Evolutionary conservation across 495 filamentous ascomycete genomes (phyloP).

Genomic region (Lasiosphaeria hispida): DNA sequence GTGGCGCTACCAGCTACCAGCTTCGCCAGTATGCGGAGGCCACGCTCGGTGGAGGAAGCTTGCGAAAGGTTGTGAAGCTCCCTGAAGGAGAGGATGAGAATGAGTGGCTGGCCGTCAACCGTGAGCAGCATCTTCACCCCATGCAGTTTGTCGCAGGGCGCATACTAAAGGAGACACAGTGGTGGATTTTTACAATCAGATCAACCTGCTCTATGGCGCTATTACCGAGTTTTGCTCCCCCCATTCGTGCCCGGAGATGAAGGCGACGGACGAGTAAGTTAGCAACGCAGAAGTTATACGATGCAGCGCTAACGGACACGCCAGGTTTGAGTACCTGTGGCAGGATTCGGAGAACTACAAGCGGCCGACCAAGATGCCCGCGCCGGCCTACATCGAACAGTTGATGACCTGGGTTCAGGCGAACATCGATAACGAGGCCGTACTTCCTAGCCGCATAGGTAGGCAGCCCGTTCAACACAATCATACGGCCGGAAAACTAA

Average conservation of each 20-base stretch:
- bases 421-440: constrained; percentile 92
- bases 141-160: neutral
- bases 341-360: constrained; percentile 92
- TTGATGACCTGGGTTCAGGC: constrained; percentile 94
- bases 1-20: constrained; percentile 88
- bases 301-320: constrained; percentile 10
- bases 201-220: constrained; percentile 96
- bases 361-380: constrained; percentile 95
- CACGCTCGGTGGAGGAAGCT: constrained; percentile 88
- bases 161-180: constrained; percentile 52
- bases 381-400: constrained; percentile 95
- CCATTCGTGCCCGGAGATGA: constrained; percentile 97
- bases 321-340: constrained; percentile 96
- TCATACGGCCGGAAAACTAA: constrained; percentile 5
- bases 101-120: constrained; percentile 96
- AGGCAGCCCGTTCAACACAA: constrained; percentile 14
- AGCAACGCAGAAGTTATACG: neutral
- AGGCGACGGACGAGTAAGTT: constrained; percentile 92
- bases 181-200: constrained; percentile 99
- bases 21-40: constrained; percentile 96
- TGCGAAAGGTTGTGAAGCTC: constrained; percentile 93
- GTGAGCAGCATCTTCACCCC: constrained; percentile 43
- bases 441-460: constrained; percentile 92
- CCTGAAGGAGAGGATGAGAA: constrained; percentile 96
- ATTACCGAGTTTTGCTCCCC: constrained; percentile 99